phyloP scores from a whole-genome alignment of 768 basidiomycete genomes.

The Krasilnikovozyma curviuscula region DNA sequence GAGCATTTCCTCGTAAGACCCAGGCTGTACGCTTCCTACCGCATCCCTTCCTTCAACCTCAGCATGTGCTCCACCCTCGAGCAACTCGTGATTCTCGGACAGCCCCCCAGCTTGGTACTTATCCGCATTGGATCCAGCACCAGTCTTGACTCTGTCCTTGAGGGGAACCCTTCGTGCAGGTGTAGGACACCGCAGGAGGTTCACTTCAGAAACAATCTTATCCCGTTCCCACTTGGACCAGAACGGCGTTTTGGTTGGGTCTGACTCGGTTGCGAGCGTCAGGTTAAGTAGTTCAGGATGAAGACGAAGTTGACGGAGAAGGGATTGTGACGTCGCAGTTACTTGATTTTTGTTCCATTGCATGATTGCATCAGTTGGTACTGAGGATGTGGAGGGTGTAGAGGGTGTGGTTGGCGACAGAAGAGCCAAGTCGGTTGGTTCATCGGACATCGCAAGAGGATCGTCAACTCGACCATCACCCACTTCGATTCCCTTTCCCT shows the following conservation, averaged over 20 bases:
- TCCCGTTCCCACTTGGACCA: too few species aligned
- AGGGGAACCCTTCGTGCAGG: too few species aligned
- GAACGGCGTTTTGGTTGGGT: too few species aligned
- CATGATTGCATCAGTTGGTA: neutral
- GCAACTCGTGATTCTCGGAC: too few species aligned
- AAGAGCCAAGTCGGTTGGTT: conserved; percentile 51
- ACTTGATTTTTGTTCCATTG: neutral
- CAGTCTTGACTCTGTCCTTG: too few species aligned
- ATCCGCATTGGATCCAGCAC: too few species aligned
- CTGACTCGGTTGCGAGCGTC: conserved; percentile 44
- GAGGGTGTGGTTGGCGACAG: too few species aligned
- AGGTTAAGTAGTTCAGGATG: conserved; percentile 54
- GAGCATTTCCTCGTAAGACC: neutral
- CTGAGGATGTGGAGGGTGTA: neutral
- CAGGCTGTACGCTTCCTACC: neutral
- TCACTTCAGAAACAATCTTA: too few species aligned
- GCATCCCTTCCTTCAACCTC: too few species aligned
- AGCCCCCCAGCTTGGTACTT: too few species aligned
- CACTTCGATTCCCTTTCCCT: conserved; percentile 33
- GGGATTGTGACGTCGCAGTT: conserved; percentile 30
- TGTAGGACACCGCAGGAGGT: too few species aligned
- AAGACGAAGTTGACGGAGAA: conserved; percentile 51
- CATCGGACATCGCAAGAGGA: conserved; percentile 46
- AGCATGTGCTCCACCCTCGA: too few species aligned
- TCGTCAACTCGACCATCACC: conserved; percentile 54